Evolutionary conservation across 139 green algal species (phyloP).

Genomic region (Axilococcus clingmanii): DNA sequence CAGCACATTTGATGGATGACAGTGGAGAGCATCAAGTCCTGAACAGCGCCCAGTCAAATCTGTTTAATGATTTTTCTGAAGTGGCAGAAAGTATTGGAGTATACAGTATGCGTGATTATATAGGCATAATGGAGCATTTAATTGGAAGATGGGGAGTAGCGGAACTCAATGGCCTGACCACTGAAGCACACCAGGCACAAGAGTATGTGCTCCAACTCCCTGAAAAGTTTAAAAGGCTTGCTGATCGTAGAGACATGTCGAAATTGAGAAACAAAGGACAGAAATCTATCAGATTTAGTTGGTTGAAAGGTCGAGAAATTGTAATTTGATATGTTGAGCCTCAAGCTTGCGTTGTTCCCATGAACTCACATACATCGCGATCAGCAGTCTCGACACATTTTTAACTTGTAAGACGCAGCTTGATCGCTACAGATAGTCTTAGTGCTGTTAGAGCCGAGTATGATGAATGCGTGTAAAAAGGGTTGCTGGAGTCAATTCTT

Average conservation of each 20-base stretch:
- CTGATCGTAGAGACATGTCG: conserved; percentile 5
- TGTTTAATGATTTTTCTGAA: conserved; percentile 84
- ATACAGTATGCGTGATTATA: conserved; percentile 76
- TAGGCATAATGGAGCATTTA: conserved; percentile 89
- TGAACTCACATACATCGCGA: too few relatives aligned
- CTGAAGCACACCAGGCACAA: conserved; percentile 56
- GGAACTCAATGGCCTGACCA: conserved; percentile 35
- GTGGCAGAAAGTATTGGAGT: conserved; percentile 76
- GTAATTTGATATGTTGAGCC: too few relatives aligned
- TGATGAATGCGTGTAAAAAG: background rate
- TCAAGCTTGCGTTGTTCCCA: too few relatives aligned
- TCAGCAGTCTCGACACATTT: too few relatives aligned
- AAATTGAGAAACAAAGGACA: conserved; percentile 6
- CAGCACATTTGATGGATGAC: conserved; percentile 94
- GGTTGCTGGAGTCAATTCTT: background rate
- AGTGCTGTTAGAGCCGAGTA: too few relatives aligned
- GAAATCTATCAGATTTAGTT: conserved; percentile 16
- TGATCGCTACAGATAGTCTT: too few relatives aligned
- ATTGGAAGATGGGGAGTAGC: conserved; percentile 66
- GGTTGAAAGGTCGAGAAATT: conserved; percentile 22
- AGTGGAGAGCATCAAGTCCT: conserved; percentile 47
- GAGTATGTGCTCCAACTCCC: conserved; percentile 22
- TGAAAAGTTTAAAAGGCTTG: conserved; percentile 7
- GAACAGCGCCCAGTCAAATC: conserved; percentile 54
- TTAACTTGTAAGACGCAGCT: too few relatives aligned